A percentile compares a stretch with the other conserved stretches of the same genome.
These are phyloP conservation scores for Heimioporus sp. DNA, from an alignment of 768 basidiomycete genomes.

Conservation along the genomic window DNA sequence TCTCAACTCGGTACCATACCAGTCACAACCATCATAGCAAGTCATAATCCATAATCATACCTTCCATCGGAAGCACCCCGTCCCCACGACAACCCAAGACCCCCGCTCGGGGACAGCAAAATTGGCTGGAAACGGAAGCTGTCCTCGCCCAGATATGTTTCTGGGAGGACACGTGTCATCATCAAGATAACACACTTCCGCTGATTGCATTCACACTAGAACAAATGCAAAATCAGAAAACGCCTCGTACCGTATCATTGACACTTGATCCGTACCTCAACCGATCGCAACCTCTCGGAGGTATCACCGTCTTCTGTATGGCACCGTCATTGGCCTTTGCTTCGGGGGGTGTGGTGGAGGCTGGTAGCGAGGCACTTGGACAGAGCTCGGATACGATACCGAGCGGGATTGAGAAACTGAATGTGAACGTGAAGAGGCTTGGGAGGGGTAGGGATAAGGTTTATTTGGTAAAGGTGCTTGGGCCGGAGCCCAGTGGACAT, in stretches of 20 bases:
- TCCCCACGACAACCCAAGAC: conserved; percentile 2
- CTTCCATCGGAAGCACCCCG: not conserved
- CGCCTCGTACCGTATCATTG: conserved; percentile 16
- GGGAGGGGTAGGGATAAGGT: conserved; percentile 27
- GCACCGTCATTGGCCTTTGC: not conserved
- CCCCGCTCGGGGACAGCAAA: conserved; percentile 11
- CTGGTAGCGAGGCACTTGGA: conserved; percentile 20
- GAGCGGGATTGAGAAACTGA: conserved; percentile 1
- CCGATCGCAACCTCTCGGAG: conserved; percentile 11
- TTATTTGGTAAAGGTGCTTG: conserved; percentile 23
- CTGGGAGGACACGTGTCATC: conserved; percentile 18
- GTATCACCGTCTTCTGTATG: conserved; percentile 17
- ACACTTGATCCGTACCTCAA: conserved; percentile 28
- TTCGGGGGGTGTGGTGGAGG: conserved; percentile 3
- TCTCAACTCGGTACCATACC: too few species aligned
- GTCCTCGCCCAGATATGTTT: conserved; percentile 4
- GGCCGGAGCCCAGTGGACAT: conserved; percentile 30
- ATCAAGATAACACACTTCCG: conserved; percentile 17
- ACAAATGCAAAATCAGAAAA: conserved; percentile 23
- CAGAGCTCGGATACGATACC: not conserved
- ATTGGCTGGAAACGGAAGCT: conserved; percentile 11
- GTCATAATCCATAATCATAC: not conserved
- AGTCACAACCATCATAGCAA: too few species aligned
- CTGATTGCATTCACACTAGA: conserved; percentile 24
- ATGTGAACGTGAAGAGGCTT: conserved; percentile 8